phyloP scores from a whole-genome alignment of 2,329 filamentous ascomycete genomes.

The Anisogramma anomala region DNA sequence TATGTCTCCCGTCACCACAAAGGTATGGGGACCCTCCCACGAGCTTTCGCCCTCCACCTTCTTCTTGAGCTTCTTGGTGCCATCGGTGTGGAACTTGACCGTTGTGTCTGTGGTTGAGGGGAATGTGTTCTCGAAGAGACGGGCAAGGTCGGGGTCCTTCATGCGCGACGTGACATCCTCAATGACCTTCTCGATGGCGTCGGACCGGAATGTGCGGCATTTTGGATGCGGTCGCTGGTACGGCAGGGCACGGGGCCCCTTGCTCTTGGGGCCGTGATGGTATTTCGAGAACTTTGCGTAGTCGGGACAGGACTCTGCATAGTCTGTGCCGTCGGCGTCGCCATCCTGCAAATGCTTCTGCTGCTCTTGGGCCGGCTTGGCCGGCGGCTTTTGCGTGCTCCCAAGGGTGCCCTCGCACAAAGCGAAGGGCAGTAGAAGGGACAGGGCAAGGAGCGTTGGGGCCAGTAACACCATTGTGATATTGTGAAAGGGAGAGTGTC shows the following conservation, averaged over 20 bases:
- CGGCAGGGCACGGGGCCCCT: slow-evolving; percentile 67
- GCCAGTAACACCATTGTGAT: slow-evolving; percentile 2
- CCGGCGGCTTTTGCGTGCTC: slow-evolving; percentile 16
- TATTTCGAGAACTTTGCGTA: slow-evolving; percentile 49
- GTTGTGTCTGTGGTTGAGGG: slow-evolving; percentile 88
- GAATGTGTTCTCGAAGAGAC: slow-evolving; percentile 90
- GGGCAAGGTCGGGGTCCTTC: slow-evolving; percentile 74
- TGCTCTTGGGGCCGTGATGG: slow-evolving; percentile 59
- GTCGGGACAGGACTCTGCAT: slow-evolving; percentile 44
- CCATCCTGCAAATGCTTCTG: slow-evolving; percentile 22
- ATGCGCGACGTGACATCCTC: slow-evolving; percentile 68
- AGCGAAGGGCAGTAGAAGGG: neutral
- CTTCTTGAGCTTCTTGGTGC: slow-evolving; percentile 27
- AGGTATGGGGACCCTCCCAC: slow-evolving; percentile 81
- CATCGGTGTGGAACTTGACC: slow-evolving; percentile 72
- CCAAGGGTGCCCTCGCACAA: slow-evolving; percentile 2
- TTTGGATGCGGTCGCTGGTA: slow-evolving; percentile 71
- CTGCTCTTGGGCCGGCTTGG: neutral
- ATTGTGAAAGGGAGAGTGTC: neutral
- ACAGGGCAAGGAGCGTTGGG: neutral
- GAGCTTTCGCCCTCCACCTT: slow-evolving; percentile 39
- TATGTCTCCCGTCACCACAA: slow-evolving; percentile 86
- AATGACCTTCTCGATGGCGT: slow-evolving; percentile 80
- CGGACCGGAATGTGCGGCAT: slow-evolving; percentile 84
- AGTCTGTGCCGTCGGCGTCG: slow-evolving; percentile 22